phyloP scores from a whole-genome alignment of 768 basidiomycete species.

The Panaeolus cyanescens region DNA sequence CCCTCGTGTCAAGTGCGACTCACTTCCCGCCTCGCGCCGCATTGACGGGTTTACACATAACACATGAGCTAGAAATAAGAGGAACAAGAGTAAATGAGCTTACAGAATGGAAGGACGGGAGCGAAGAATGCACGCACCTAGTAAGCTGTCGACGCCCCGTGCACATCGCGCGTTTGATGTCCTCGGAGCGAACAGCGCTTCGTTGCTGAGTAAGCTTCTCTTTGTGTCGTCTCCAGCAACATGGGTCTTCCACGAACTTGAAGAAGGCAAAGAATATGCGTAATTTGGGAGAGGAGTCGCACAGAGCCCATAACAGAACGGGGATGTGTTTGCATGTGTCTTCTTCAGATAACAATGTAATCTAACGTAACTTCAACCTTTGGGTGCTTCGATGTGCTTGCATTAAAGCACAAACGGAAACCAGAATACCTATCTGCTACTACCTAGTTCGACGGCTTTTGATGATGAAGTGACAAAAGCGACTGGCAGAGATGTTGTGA shows the following conservation, averaged over 20 bases:
- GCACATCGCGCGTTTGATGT: neutral
- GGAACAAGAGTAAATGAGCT: neutral
- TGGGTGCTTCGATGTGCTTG: neutral
- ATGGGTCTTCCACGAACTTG: neutral
- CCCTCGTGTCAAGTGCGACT: neutral
- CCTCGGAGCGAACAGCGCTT: neutral
- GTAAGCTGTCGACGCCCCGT: neutral
- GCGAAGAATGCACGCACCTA: neutral
- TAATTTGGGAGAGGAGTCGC: neutral
- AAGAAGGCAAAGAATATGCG: constrained; percentile 1
- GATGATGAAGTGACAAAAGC: neutral
- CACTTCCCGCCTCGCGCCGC: neutral
- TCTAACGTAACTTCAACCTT: neutral
- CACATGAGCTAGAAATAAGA: neutral
- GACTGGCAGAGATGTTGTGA: neutral
- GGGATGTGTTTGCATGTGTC: neutral
- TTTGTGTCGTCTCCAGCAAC: neutral
- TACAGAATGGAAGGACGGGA: neutral
- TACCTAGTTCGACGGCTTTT: neutral
- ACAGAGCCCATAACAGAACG: neutral
- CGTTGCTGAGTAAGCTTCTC: neutral
- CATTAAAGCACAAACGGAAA: neutral
- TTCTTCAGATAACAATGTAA: constrained; percentile 3
- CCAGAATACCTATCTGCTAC: neutral
- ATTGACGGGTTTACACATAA: neutral